phyloP scores from a whole-genome alignment of 345 rosid genomes.

The Citrus mangshanensis region DNA sequence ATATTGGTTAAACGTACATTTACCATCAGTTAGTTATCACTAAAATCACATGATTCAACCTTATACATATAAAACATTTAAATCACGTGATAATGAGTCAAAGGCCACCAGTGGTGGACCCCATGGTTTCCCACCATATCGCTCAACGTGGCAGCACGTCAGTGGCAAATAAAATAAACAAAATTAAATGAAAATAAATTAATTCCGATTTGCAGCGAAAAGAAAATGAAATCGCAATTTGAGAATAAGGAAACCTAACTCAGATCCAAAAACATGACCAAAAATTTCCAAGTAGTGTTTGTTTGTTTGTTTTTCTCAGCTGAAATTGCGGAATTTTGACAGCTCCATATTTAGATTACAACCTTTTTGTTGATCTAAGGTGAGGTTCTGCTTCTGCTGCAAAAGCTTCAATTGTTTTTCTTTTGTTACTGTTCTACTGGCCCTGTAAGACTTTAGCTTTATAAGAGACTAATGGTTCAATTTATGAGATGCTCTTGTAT shows the following conservation, averaged over 20 bases:
- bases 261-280: slow-evolving; percentile 12
- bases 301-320: background rate
- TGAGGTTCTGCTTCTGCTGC: slow-evolving; percentile 1
- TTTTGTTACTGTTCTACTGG: background rate
- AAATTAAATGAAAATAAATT: background rate
- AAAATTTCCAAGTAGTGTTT: background rate
- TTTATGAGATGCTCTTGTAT: background rate
- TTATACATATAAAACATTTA: too few species aligned
- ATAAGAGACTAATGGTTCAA: background rate
- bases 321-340: slow-evolving; percentile 13
- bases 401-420: background rate
- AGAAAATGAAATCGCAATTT: too few species aligned
- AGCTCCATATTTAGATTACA: background rate
- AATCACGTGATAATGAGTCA: too few species aligned
- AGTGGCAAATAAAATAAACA: background rate
- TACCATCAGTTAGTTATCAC: too few species aligned
- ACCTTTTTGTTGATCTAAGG: background rate
- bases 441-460: background rate
- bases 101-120: too few species aligned
- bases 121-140: background rate
- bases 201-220: too few species aligned
- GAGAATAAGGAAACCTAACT: background rate
- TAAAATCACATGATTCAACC: too few species aligned
- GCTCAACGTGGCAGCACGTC: slow-evolving; percentile 12
- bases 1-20: too few species aligned